Base-by-base conservation (phyloP, 805 yeast genomes). In the Cyberlindnera mycetangii region DNA sequence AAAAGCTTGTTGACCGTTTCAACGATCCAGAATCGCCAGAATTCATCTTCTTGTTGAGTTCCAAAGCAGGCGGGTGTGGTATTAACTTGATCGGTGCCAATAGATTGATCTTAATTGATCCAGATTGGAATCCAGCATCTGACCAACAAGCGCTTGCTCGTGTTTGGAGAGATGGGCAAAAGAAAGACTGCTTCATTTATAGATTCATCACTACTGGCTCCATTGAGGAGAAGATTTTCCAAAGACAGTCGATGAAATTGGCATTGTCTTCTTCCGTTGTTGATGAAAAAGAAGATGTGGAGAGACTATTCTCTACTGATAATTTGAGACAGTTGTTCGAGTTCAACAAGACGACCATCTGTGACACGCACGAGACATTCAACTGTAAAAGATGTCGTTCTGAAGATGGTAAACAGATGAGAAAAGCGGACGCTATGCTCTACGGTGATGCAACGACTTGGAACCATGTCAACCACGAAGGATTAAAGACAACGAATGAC, bases 11-110 rank as follows among this genome's bases (percentile, higher is more conserved):
- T 16, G 98, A 92, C 64, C 70, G 76, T 53, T 90, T 93, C 66
- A 93, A 93, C 59, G 85, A 93, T 56, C 97, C 97, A 1, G 85
- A 86, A 36, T 85, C 89, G 2, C 73, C 80, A 2, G 97, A 90
- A 53, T 93, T 92, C 62, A 81, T 93, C 2, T 93, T 93, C 56
- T 70, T 93, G 48, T 70, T 93, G 41, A 87, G 96, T 61, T 87
- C 96, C 7, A 93, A 93, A 64, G 99, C 99, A 1, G 99, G 99
- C 56, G 99, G 99, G 1, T 93, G 99, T 71, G 99, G 99, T 67
- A 88, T 93, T 58, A 93, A 93, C 62, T 75, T 93, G 56, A 92
- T 93, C 57, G 99, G 99, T 11, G 99, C 98, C 3, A 93, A 93
- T 54, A 74, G 99, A 50, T 70, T 93, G 50, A 79, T 93, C 17